Evolutionary conservation across 192 early-diverging fungal species (phyloP).

Genomic region (Endogone sp.): DNA sequence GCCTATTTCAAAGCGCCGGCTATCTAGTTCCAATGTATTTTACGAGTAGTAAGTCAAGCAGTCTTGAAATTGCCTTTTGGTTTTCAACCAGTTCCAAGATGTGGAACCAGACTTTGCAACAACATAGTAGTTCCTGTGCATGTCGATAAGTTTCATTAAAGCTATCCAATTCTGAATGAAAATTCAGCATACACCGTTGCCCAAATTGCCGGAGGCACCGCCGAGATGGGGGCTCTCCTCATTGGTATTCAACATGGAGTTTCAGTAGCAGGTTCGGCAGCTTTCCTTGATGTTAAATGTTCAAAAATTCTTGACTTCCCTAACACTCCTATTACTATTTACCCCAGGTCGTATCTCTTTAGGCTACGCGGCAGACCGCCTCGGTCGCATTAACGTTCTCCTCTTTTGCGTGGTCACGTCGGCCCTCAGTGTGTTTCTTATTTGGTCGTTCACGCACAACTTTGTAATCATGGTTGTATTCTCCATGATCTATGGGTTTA

Average conservation of each 20-base stretch:
- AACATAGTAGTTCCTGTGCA: too few relatives aligned
- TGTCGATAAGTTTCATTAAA: too few relatives aligned
- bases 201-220: slow-evolving; percentile 20
- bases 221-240: slow-evolving; percentile 28
- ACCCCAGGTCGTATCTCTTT: slow-evolving; percentile 20
- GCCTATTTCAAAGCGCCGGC: slow-evolving; percentile 26
- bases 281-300: too few relatives aligned
- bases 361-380: slow-evolving; percentile 35
- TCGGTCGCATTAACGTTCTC: slow-evolving; percentile 56
- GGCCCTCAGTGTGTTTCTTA: slow-evolving; percentile 28
- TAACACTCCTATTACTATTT: slow-evolving; percentile 39
- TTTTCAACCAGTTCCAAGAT: too few relatives aligned
- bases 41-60: slow-evolving; percentile 7
- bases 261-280: too few relatives aligned
- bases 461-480: slow-evolving; percentile 27
- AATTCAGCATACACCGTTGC: slow-evolving; percentile 7
- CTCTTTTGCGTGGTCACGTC: slow-evolving; percentile 35
- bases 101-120: too few relatives aligned
- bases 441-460: slow-evolving; percentile 41
- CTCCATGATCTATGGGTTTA: slow-evolving; percentile 39
- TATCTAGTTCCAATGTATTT: slow-evolving; percentile 50
- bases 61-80: too few relatives aligned
- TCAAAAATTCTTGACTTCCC: slow-evolving; percentile 9
- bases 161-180: too few relatives aligned
- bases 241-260: slow-evolving; percentile 24